Percentiles rank a stretch among this genome's conserved stretches.
These are phyloP conservation scores for Russula compacta DNA, from an alignment of 768 basidiomycete genomes.

Conservation along the genomic window DNA sequence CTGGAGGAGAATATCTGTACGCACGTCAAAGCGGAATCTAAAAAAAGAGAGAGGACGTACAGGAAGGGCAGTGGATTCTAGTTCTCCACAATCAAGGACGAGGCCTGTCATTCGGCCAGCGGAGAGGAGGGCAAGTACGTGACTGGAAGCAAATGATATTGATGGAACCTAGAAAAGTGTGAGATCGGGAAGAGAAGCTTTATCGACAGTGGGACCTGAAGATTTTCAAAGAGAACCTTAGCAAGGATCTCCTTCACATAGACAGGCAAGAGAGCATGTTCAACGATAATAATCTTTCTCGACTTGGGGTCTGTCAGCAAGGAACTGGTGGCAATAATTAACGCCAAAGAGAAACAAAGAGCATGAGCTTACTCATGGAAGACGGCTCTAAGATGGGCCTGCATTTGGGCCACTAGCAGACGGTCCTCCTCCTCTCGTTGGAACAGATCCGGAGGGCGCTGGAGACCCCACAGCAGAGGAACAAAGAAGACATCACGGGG, in stretches of 20 bases:
- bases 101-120: conserved; percentile 88
- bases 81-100: conserved; percentile 86
- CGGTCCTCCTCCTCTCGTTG: conserved; percentile 67
- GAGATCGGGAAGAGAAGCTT: background rate
- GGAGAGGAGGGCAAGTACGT: conserved; percentile 75
- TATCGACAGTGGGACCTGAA: conserved; percentile 47
- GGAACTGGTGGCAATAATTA: conserved; percentile 43
- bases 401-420: conserved; percentile 59
- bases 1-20: conserved; percentile 83
- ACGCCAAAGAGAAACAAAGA: conserved; percentile 17
- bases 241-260: conserved; percentile 86
- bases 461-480: conserved; percentile 51
- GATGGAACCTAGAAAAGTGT: conserved; percentile 64
- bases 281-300: conserved; percentile 87
- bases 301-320: conserved; percentile 92
- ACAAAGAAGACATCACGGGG: conserved; percentile 81
- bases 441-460: conserved; percentile 40
- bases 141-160: conserved; percentile 86
- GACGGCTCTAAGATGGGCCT: conserved; percentile 61
- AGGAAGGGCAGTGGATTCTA: conserved; percentile 83
- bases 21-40: background rate
- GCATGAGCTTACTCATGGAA: conserved; percentile 66
- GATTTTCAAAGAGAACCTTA: conserved; percentile 78
- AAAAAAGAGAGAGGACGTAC: conserved; percentile 37
- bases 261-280: conserved; percentile 79